Evolutionary conservation across 2,329 filamentous ascomycete species (phyloP), one percentile per base, ranked within the genome.

Genomic region (Coleophoma crateriformis): DNA sequence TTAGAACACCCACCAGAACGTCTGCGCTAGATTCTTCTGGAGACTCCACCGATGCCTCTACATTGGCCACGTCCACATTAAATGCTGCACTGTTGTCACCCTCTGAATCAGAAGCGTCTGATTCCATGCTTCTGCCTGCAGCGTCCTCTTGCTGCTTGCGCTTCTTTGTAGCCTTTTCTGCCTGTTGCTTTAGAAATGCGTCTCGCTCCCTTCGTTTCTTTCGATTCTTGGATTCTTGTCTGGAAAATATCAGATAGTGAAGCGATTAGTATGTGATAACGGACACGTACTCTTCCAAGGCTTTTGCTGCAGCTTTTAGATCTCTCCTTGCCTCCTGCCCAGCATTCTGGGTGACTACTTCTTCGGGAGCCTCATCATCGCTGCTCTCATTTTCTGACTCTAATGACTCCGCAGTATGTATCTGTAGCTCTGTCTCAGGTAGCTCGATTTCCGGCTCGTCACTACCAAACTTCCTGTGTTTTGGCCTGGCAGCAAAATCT

Each of bases 311-410:
- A n/a, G 60, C 56, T 11, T 49, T 53, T 39, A 55, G 51, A 41
- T 54, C 58, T 19, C 32, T 47, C 34, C 54, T 56, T 17, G 54
- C 50, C 20, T 45, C 49, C 20, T 60, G 43, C 13, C 50, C 50
- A 32, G 62, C 61, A 27, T 58, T 55, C 44, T 62, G 48, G 8
- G 50, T 54, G 13, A 53, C 57, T 38, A 64, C 54, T 19, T 56
- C 60, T 47, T 65, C 61, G 38, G 62, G 62, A 11, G 61, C 61
- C 50, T 64, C 62, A 45, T 65, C 59, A 20, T 64, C 62, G 42
- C 59, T 62, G n/a, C 48, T 50, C 27, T 54, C 55, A 5, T 57
- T 56, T 5, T 52, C 54, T 22, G 34, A 33, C 12, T 51, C 47
- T n/a, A 15, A 12, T 6, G 17, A 12, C 3, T 54, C 35, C 14